phyloP scores from a whole-genome alignment of 179 eudicot species.

The Carnegiea gigantea region DNA sequence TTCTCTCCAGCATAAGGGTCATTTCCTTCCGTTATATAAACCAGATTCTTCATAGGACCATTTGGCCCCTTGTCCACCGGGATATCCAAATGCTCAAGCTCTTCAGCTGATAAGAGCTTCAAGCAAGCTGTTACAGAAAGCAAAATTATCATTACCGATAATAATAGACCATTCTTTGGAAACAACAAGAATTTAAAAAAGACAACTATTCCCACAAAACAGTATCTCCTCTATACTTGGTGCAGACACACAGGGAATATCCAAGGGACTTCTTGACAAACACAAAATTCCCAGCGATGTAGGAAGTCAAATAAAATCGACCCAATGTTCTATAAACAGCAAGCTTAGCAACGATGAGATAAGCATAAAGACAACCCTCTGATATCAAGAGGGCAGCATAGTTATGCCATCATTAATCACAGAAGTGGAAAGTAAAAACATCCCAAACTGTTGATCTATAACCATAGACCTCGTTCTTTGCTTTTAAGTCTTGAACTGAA shows the following conservation, averaged over 20 bases:
- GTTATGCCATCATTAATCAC: not conserved
- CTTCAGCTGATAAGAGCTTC: constrained; percentile 62
- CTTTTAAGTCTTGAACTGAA: too few relatives aligned
- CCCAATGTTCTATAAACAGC: not conserved
- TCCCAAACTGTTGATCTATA: not conserved
- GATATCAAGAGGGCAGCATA: not conserved
- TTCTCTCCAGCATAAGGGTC: constrained; percentile 38
- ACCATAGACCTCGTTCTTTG: not conserved
- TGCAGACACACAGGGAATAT: not conserved
- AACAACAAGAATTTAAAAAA: not conserved
- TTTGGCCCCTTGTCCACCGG: constrained; percentile 38
- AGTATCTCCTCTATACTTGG: not conserved
- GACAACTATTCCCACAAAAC: not conserved
- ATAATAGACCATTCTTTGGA: not conserved
- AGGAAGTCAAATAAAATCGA: not conserved
- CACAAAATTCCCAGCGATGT: not conserved
- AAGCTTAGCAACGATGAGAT: not conserved
- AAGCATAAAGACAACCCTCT: not conserved
- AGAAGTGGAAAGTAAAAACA: not conserved
- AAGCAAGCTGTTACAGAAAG: constrained; percentile 62
- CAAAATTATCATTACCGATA: not conserved
- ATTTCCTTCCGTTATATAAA: constrained; percentile 57
- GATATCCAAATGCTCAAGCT: constrained; percentile 70
- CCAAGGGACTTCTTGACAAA: not conserved
- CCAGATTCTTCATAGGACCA: constrained; percentile 53